A percentile compares a stretch with the other conserved stretches of the same genome.
Conservation (phyloP, 139 green algal genomes). For the Chlamydomonas sphaeroides region DNA sequence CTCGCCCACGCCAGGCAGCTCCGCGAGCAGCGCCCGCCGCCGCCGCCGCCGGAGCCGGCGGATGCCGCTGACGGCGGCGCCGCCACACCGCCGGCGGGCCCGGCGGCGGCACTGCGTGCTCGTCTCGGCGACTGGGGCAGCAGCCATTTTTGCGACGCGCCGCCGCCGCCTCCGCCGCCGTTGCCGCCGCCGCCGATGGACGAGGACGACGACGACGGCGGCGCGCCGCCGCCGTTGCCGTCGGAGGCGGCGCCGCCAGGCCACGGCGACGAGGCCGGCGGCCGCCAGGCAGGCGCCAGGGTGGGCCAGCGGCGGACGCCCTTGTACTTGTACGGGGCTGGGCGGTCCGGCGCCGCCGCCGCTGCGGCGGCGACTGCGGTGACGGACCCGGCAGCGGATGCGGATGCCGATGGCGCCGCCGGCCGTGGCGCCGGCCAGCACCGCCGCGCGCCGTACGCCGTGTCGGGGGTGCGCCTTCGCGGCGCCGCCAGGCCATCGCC, state of each 20-base stretch:
- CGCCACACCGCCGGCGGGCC: not conserved
- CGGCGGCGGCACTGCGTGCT: not conserved
- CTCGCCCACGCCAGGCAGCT: not conserved
- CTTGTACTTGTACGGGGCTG: not conserved
- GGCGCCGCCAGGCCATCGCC: not conserved
- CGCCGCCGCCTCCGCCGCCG: constrained; percentile 24
- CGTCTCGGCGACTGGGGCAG: constrained; percentile 9
- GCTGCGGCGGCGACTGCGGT: not conserved
- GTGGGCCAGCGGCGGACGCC: constrained; percentile 9
- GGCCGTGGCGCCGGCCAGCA: not conserved
- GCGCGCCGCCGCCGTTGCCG: constrained; percentile 1
- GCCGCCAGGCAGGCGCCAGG: not conserved
- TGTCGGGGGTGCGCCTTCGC: not conserved
- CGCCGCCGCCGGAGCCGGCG: not conserved
- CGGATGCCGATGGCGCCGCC: not conserved
- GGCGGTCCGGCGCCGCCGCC: not conserved
- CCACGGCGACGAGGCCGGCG: not conserved
- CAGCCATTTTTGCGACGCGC: not conserved
- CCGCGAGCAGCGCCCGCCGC: too few relatives aligned
- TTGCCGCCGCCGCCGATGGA: not conserved
- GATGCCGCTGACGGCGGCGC: not conserved
- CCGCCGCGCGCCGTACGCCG: constrained; percentile 10
- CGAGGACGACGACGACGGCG: not conserved
- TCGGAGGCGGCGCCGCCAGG: not conserved
- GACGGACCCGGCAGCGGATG: not conserved